Percentiles rank a stretch among this genome's conserved stretches.
Evolutionary conservation across 306 rosid genomes (phyloP).

Genomic region (Vigna radiata): DNA sequence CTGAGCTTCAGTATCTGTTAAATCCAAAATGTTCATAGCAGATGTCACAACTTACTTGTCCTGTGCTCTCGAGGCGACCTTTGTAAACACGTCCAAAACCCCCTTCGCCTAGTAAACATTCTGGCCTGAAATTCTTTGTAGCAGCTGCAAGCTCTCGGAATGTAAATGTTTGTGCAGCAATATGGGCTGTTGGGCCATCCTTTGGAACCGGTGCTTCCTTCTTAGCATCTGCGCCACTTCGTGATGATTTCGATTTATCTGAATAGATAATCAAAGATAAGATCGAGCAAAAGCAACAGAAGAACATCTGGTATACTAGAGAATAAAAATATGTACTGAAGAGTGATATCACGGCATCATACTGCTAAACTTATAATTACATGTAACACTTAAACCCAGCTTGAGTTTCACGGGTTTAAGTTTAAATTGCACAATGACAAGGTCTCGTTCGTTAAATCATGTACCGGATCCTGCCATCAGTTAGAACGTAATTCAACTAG

Average conservation of each 20-base stretch:
- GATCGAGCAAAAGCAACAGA: neutral
- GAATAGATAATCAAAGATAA: constrained; percentile 32
- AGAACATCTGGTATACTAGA: constrained; percentile 11
- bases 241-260: constrained; percentile 83
- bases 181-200: constrained; percentile 85
- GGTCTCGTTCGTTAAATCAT: constrained; percentile 35
- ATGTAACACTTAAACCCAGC: constrained; percentile 22
- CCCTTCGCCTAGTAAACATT: constrained; percentile 91
- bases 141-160: constrained; percentile 98
- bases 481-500: constrained; percentile 27
- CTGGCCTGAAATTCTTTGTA: constrained; percentile 87
- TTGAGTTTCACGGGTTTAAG: constrained; percentile 25
- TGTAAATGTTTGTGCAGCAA: constrained; percentile 98
- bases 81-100: constrained; percentile 97
- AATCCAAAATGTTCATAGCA: constrained; percentile 26
- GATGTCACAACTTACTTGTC: constrained; percentile 72
- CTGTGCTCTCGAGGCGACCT: constrained; percentile 91
- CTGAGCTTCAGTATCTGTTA: neutral
- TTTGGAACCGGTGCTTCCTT: constrained; percentile 78
- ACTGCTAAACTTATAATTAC: constrained; percentile 21
- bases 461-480: constrained; percentile 13
- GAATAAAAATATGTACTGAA: constrained; percentile 23
- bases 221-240: constrained; percentile 69
- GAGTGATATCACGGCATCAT: constrained; percentile 4
- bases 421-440: constrained; percentile 30